Conservation (phyloP, 495 filamentous ascomycete genomes). For the Neurospora tetraspora region DNA sequence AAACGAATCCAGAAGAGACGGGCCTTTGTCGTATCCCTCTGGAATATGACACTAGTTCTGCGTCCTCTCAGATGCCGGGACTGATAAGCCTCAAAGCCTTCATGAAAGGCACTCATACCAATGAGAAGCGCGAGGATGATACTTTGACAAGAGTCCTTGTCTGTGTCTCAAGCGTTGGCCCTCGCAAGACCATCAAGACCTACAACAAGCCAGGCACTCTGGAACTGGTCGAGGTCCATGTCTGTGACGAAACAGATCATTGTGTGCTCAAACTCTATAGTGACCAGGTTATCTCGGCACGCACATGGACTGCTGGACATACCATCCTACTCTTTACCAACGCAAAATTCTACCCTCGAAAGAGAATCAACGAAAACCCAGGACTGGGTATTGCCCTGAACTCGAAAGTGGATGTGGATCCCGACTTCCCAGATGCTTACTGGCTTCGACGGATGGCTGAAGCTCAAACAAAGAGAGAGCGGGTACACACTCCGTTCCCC, state of each 20-base stretch:
- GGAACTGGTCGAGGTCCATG: constrained; percentile 39
- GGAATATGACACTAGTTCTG: constrained; percentile 21
- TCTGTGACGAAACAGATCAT: constrained; percentile 52
- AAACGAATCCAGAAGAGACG: constrained; percentile 22
- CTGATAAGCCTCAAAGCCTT: constrained; percentile 48
- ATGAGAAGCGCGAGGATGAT: constrained; percentile 22
- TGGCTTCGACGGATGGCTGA: constrained; percentile 46
- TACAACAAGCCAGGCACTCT: constrained; percentile 30
- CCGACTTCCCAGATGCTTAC: constrained; percentile 43
- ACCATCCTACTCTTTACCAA: constrained; percentile 49
- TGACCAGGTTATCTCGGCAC: constrained; percentile 35
- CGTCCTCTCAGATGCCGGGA: constrained; percentile 27
- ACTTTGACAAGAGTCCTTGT: constrained; percentile 39
- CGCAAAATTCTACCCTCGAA: constrained; percentile 28
- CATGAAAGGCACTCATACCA: constrained; percentile 34
- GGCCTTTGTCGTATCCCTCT: constrained; percentile 37
- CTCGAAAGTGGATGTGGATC: constrained; percentile 50
- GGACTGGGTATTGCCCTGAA: constrained; percentile 34
- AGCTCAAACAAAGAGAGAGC: constrained; percentile 41
- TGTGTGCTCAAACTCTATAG: constrained; percentile 46
- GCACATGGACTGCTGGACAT: constrained; percentile 40
- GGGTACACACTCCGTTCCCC: constrained; percentile 43
- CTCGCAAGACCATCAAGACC: constrained; percentile 38
- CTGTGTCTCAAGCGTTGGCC: constrained; percentile 46
- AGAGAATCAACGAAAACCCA: constrained; percentile 14